phyloP scores from a whole-genome alignment of 805 yeast genomes.

The Candida xiaguanensis region DNA sequence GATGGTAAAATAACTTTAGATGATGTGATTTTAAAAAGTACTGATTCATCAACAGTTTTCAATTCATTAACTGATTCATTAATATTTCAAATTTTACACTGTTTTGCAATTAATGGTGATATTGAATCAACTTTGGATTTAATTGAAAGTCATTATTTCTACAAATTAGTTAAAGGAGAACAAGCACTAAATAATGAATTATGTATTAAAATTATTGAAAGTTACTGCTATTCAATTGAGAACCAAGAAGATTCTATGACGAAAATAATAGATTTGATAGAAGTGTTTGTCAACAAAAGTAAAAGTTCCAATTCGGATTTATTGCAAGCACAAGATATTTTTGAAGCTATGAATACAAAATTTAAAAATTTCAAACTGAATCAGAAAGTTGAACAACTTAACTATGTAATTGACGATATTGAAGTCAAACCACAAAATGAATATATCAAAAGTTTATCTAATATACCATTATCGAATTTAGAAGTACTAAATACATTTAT shows the following conservation, averaged over 20 bases:
- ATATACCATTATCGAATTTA: constrained; percentile 21
- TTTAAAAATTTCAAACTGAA: constrained; percentile 17
- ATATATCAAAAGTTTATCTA: neutral
- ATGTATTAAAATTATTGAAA: constrained; percentile 27
- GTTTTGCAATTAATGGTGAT: constrained; percentile 35
- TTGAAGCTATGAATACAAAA: constrained; percentile 25
- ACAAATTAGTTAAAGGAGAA: constrained; percentile 28
- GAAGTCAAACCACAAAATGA: neutral
- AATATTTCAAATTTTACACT: constrained; percentile 25
- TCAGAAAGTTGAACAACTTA: neutral
- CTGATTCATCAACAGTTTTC: constrained; percentile 9
- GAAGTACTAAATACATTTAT: constrained; percentile 21
- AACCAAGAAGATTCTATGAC: constrained; percentile 22
- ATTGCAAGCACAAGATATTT: constrained; percentile 25
- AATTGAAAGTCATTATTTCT: constrained; percentile 35
- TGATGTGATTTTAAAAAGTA: constrained; percentile 19
- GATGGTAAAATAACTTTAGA: constrained; percentile 18
- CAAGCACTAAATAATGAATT: constrained; percentile 30
- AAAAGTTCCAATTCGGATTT: constrained; percentile 5
- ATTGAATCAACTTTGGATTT: constrained; percentile 29
- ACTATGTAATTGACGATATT: neutral
- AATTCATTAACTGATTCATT: constrained; percentile 20
- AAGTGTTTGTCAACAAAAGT: constrained; percentile 18
- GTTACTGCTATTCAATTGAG: constrained; percentile 28
- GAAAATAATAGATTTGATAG: constrained; percentile 29